Evolutionary conservation across 441 rosid genomes (phyloP).

Genomic region (Adansonia madagascariensis): DNA sequence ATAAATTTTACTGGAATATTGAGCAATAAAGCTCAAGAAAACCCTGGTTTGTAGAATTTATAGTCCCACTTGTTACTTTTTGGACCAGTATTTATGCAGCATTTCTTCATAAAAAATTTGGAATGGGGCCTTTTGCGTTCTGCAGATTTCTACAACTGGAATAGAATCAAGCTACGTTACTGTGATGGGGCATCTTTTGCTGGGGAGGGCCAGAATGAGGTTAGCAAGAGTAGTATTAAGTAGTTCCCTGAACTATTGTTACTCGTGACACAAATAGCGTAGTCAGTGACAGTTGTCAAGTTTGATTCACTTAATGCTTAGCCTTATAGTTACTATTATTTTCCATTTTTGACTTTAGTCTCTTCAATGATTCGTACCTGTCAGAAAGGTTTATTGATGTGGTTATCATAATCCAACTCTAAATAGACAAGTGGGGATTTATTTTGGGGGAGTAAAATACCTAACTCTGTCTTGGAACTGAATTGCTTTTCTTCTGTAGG

Average conservation of each 20-base stretch:
- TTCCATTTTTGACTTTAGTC: background rate
- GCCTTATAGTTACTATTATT: background rate
- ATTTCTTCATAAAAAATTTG: background rate
- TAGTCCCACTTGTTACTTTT: background rate
- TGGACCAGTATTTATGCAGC: background rate
- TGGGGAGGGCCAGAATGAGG: constrained; percentile 71
- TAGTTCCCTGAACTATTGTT: constrained; percentile 1
- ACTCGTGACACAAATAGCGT: background rate
- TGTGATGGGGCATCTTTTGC: constrained; percentile 95
- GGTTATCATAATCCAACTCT: constrained; percentile 1
- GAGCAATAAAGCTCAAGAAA: constrained; percentile 66
- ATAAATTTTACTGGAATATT: constrained; percentile 69
- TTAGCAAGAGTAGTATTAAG: constrained; percentile 25
- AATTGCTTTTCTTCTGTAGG: constrained; percentile 9
- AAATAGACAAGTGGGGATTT: background rate
- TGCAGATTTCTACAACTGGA: constrained; percentile 90
- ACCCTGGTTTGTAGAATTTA: constrained; percentile 43
- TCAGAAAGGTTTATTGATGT: constrained; percentile 10
- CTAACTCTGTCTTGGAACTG: background rate
- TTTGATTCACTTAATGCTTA: constrained; percentile 3
- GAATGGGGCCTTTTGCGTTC: background rate
- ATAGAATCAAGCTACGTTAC: constrained; percentile 81
- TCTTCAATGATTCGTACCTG: background rate
- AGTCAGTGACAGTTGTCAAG: background rate
- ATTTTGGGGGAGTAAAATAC: background rate